Base-by-base conservation (phyloP, 2,329 filamentous ascomycete species). In the Exophiala phaeomuriformis region DNA sequence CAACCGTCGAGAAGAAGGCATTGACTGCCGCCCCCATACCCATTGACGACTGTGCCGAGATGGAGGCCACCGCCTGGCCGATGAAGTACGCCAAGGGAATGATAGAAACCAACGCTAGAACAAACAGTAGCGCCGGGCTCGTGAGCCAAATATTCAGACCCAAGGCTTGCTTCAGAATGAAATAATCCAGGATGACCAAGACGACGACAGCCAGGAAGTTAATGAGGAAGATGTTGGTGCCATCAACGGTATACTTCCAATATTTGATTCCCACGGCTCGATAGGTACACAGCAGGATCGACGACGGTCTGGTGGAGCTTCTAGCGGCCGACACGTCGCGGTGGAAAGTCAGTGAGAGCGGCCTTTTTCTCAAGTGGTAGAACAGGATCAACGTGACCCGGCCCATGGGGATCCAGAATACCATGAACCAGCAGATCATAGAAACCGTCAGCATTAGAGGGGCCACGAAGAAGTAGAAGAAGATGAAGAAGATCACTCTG, bases 161-260 rank as follows among this genome's bases (percentile, higher is more conserved):
- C 35, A 97, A 71, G 3, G 82, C 71, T 10, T 83, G 75, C 33
- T 83, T 79, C 29, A 98, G 75, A 28, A 98, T 77, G 55, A 83
- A 83, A 77, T 91, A 97, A 74, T 98, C 93, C 61, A 95, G 82
- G 58, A 98, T 94, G 65, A 91, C 87, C 66, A 98, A 96, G 28
- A 88, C 74, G n/a, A 98, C 93, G 12, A 98, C 81, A 8, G 83
- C 86, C 73, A 97, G 88, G 53, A 98, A 80, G 68, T 98, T 98
- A 76, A 98, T 96, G 61, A 98, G 82, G 73, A 98, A 97, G 67
- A 98, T 95, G 72, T 98, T 98, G 57, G 93, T 98, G 51, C 93
- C 94, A 67, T 98, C 93, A 54, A 98, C 78, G 3, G 93, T 98
- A 72, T 98, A 98, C 72, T 98, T 98, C 91, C 94, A 98, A 75